These are phyloP conservation scores for Fagopyrum esculentum DNA, from an alignment of 148 eudicot species.

Conservation along the genomic window DNA sequence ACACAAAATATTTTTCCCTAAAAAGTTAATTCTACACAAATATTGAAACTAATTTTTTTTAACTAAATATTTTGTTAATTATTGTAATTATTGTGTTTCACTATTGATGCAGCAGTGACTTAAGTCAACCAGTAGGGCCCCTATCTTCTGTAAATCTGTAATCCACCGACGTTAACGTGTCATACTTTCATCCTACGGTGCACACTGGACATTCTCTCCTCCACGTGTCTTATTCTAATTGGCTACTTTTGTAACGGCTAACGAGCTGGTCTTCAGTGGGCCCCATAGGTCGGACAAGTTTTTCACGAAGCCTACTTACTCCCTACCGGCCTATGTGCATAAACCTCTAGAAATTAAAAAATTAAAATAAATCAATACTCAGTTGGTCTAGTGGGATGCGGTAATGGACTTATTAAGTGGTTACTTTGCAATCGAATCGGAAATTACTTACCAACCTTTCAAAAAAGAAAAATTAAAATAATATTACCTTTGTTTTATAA, in stretches of 20 bases:
- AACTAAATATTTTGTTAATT: no score
- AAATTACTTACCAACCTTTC: no score
- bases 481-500: no score
- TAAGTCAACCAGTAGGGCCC: slow-evolving; percentile 2
- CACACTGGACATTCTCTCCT: not conserved
- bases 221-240: not conserved
- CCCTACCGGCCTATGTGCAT: not conserved
- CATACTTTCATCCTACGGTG: not conserved
- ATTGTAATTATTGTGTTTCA: no score
- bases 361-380: no score
- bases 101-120: not conserved
- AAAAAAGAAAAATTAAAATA: no score
- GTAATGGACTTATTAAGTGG: no score
- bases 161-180: not conserved
- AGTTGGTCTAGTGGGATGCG: no score
- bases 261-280: not conserved
- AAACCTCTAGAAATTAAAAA: not conserved
- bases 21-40: no score
- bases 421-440: no score
- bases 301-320: not conserved
- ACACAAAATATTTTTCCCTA: no score
- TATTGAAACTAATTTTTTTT: no score
- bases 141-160: not conserved
- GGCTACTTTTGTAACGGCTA: not conserved
- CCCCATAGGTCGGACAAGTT: not conserved